Evolutionary conservation across 768 basidiomycete species (phyloP).

Genomic region (Fistulinella prunicolor): DNA sequence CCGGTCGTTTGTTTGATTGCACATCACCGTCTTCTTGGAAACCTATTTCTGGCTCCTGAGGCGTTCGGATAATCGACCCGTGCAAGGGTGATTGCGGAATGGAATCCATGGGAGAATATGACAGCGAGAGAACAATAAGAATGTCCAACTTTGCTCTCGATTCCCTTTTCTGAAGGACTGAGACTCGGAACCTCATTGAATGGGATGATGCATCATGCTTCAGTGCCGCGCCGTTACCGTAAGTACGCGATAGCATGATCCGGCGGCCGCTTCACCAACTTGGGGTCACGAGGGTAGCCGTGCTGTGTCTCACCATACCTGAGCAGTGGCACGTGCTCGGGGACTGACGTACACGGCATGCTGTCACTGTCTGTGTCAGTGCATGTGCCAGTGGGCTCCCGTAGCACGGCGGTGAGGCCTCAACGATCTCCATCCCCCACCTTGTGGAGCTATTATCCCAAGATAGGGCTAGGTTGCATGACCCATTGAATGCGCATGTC

Average conservation of each 20-base stretch:
- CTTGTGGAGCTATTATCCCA: no score
- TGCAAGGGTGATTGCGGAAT: not conserved
- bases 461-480: no score
- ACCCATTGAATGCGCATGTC: no score
- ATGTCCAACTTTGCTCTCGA: not conserved
- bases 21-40: no score
- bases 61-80: not conserved
- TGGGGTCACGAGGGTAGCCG: no score
- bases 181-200: not conserved
- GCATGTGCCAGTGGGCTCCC: not conserved
- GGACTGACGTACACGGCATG: not conserved
- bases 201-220: not conserved
- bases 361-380: not conserved
- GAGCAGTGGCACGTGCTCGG: not conserved
- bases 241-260: no score
- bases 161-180: not conserved
- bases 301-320: not conserved
- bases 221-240: not conserved
- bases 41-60: no score
- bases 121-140: not conserved
- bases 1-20: no score
- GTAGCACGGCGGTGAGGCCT: no score
- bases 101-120: not conserved
- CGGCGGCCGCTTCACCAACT: no score
- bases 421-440: no score